A percentile compares a stretch with the other conserved stretches of the same genome.
phyloP scores from a whole-genome alignment of 2,329 filamentous ascomycete genomes.

The Stemphylium lycopersici region DNA sequence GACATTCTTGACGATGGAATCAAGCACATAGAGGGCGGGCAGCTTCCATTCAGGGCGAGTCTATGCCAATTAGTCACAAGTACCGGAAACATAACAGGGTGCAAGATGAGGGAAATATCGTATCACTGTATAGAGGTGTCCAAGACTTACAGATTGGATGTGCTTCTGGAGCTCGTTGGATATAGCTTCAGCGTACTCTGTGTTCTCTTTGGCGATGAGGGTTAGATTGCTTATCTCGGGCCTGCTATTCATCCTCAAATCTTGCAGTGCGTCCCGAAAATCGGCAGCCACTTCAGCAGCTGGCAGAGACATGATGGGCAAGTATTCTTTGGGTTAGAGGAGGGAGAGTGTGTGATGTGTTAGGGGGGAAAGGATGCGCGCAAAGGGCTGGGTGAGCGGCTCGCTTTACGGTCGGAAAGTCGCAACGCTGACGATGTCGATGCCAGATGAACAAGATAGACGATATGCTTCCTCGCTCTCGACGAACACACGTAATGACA shows the following conservation, averaged over 20 bases:
- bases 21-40: constrained; percentile 94
- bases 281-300: constrained; percentile 92
- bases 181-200: constrained; percentile 92
- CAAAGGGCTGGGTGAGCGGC: constrained; percentile 26
- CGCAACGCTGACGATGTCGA: constrained; percentile 36
- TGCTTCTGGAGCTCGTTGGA: constrained; percentile 89
- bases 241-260: constrained; percentile 87
- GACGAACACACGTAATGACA: constrained; percentile 48
- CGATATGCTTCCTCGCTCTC: constrained; percentile 50
- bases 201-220: constrained; percentile 96
- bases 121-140: neutral
- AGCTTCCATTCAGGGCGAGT: constrained; percentile 87
- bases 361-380: constrained; percentile 23
- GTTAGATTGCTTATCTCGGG: constrained; percentile 98
- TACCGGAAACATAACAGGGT: neutral
- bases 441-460: constrained; percentile 45
- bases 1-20: constrained; percentile 98
- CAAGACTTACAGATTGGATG: constrained; percentile 83
- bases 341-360: constrained; percentile 16
- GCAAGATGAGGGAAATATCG: neutral
- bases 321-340: constrained; percentile 33
- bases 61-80: constrained; percentile 58
- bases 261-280: constrained; percentile 90
- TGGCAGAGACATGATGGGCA: constrained; percentile 67
- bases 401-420: constrained; percentile 31